Conservation (phyloP, 208 protist species). For the Herpetomonas tarakana region DNA sequence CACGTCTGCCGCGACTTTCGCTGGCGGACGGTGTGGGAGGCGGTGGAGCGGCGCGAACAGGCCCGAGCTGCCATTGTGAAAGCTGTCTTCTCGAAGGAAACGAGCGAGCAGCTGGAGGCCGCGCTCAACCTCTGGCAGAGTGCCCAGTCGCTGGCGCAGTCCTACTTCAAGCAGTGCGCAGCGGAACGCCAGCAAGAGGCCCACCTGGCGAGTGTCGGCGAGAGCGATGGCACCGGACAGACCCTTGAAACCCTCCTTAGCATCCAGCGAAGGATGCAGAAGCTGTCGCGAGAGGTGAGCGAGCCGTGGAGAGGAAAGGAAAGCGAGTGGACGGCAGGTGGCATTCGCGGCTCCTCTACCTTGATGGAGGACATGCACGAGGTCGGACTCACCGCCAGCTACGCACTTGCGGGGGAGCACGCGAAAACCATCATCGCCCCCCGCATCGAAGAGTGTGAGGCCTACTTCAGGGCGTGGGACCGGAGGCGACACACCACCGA, state of each 20-base stretch:
- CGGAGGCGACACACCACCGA: constrained; percentile 43
- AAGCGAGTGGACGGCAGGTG: constrained; percentile 25
- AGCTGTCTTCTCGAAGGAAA: constrained; percentile 45
- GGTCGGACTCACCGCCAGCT: constrained; percentile 57
- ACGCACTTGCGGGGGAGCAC: constrained; percentile 60
- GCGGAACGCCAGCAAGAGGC: constrained; percentile 15
- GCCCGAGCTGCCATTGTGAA: constrained; percentile 32
- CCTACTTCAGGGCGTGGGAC: constrained; percentile 42
- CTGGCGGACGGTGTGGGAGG: constrained; percentile 43
- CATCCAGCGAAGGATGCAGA: constrained; percentile 48
- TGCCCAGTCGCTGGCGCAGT: constrained; percentile 49
- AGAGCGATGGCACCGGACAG: constrained; percentile 18
- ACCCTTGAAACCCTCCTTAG: constrained; percentile 59
- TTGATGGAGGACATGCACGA: constrained; percentile 51
- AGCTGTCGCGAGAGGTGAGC: constrained; percentile 18
- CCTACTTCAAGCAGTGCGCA: constrained; percentile 46
- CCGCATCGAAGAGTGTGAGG: constrained; percentile 38
- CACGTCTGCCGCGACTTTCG: constrained; percentile 28
- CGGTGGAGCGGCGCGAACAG: constrained; percentile 41
- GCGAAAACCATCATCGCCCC: constrained; percentile 23
- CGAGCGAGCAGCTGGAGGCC: constrained; percentile 30
- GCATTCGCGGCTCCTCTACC: constrained; percentile 14
- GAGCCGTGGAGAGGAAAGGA: constrained; percentile 31
- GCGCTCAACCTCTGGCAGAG: constrained; percentile 57
- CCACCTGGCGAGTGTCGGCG: constrained; percentile 4